A percentile compares a stretch with the other conserved stretches of the same genome.
These are phyloP conservation scores for Ruellia speciosa DNA, from an alignment of 305 asterid genomes.

Conservation along the genomic window DNA sequence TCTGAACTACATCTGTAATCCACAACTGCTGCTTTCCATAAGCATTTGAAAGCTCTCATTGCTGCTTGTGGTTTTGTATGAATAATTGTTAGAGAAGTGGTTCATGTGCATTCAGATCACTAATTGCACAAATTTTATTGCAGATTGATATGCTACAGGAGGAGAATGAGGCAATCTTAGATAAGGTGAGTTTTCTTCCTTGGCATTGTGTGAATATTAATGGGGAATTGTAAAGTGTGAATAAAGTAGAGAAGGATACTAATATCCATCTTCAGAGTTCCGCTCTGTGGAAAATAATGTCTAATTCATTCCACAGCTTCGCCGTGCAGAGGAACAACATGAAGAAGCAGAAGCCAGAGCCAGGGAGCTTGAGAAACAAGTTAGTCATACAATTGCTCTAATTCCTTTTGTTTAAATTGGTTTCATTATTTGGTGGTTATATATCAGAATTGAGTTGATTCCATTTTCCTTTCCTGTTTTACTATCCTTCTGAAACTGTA, in stretches of 20 bases:
- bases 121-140: conserved; percentile 29
- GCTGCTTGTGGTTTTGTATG: conserved; percentile 12
- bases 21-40: conserved; percentile 11
- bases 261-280: conserved; percentile 4
- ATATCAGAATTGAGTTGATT: conserved; percentile 3
- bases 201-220: neutral
- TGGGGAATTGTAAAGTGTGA: neutral
- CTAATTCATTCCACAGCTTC: conserved; percentile 62
- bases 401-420: conserved; percentile 11
- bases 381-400: conserved; percentile 21
- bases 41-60: conserved; percentile 17
- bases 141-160: conserved; percentile 99
- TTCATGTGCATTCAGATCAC: conserved; percentile 18
- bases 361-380: conserved; percentile 94
- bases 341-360: conserved; percentile 96
- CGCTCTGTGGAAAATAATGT: conserved; percentile 23
- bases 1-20: conserved; percentile 20
- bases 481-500: conserved; percentile 19
- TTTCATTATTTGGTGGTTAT: conserved; percentile 17
- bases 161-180: conserved; percentile 72
- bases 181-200: conserved; percentile 60
- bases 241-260: conserved; percentile 2
- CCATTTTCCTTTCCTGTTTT: neutral
- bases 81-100: conserved; percentile 14
- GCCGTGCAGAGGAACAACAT: conserved; percentile 71